These are phyloP conservation scores for Aspergillus quadrilineatus DNA, from an alignment of 2,329 filamentous ascomycete genomes.

Conservation along the genomic window DNA sequence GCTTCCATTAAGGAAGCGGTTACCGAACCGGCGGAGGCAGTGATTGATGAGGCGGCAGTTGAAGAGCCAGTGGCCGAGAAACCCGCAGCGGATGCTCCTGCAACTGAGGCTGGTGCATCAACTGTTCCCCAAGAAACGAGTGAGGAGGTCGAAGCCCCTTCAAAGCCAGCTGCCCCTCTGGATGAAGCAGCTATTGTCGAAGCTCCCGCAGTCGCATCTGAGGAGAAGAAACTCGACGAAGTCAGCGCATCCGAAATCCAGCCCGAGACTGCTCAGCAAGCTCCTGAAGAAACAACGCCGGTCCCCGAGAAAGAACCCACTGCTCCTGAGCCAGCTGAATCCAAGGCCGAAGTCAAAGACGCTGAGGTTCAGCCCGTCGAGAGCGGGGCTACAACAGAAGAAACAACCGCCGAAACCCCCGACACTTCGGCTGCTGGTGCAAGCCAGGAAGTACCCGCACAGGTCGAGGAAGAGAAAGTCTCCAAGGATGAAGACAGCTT, in stretches of 20 bases:
- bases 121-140: neutral
- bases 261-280: neutral
- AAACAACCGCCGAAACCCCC: slow-evolving; percentile 2
- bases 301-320: neutral
- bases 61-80: neutral
- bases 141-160: neutral
- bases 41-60: neutral
- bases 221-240: slow-evolving; percentile 16
- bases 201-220: slow-evolving; percentile 4
- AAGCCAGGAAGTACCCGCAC: slow-evolving; percentile 8
- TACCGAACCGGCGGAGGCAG: neutral
- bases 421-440: slow-evolving; percentile 6
- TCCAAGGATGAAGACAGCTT: slow-evolving; percentile 19
- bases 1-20: neutral
- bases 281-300: neutral
- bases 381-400: neutral
- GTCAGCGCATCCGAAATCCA: neutral
- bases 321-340: slow-evolving; percentile 7
- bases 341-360: slow-evolving; percentile 8
- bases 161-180: slow-evolving; percentile 8
- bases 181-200: slow-evolving; percentile 11
- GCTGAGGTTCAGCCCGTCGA: slow-evolving; percentile 3
- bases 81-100: neutral
- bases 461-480: slow-evolving; percentile 8
- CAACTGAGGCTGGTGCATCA: neutral